Conservation (phyloP, 352 stramenopile genomes). For the Globisporangium cederbergense region DNA sequence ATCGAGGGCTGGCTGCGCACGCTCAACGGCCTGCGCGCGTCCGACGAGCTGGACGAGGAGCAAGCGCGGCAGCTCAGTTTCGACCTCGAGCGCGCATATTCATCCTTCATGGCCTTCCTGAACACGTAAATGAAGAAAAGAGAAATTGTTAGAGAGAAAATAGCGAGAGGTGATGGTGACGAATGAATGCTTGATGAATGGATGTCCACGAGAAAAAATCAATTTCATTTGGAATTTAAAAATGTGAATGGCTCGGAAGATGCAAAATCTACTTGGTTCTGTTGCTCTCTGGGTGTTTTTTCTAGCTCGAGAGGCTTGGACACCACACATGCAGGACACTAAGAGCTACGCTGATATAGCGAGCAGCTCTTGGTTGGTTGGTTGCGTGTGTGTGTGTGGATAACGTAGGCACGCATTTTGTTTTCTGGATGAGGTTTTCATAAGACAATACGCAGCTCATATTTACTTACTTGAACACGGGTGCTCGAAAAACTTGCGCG, state of each 20-base stretch:
- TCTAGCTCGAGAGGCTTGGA: not conserved
- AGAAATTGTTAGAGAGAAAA: slow-evolving; percentile 8
- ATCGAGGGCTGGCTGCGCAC: slow-evolving; percentile 94
- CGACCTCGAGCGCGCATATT: slow-evolving; percentile 95
- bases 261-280: not conserved
- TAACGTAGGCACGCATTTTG: not conserved
- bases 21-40: slow-evolving; percentile 95
- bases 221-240: slow-evolving; percentile 2
- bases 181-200: too few species aligned
- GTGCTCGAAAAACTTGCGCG: not conserved
- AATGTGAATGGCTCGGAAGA: not conserved
- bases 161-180: not conserved
- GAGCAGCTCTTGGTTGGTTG: not conserved
- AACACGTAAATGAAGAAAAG: slow-evolving; percentile 50
- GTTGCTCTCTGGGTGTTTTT: not conserved
- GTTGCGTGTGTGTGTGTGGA: too few species aligned
- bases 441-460: not conserved
- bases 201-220: not conserved
- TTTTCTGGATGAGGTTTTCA: slow-evolving; percentile 1
- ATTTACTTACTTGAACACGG: slow-evolving; percentile 5
- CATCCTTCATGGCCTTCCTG: slow-evolving; percentile 91
- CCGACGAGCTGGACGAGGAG: slow-evolving; percentile 95
- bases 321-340: not conserved
- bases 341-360: not conserved
- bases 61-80: slow-evolving; percentile 94